phyloP scores from a whole-genome alignment of 345 rosid species.

The Melaleuca alternifolia region DNA sequence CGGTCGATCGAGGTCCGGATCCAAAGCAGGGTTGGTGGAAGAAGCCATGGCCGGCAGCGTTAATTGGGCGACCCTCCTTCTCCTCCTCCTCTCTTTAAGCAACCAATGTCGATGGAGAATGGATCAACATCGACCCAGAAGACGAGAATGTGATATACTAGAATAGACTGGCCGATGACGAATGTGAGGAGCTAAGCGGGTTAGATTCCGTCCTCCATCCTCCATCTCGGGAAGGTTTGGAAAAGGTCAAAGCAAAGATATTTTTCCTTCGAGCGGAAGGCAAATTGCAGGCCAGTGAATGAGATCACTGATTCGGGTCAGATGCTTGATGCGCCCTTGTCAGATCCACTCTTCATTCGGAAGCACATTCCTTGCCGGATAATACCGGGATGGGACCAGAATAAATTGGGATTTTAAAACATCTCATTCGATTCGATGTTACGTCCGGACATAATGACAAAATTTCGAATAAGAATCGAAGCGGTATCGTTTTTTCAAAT shows the following conservation, averaged over 20 bases:
- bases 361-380: no score
- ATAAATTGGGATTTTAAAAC: no score
- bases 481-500: no score
- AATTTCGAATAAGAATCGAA: no score
- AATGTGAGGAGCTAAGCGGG: neutral
- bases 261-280: neutral
- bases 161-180: neutral
- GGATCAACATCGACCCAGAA: neutral
- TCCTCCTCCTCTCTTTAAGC: neutral
- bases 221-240: neutral
- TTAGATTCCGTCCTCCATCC: neutral
- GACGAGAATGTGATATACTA: neutral
- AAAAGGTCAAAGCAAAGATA: neutral
- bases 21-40: conserved; percentile 33
- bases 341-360: no score
- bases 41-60: conserved; percentile 6
- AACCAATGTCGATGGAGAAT: neutral
- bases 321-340: accelerated
- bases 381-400: no score
- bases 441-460: no score
- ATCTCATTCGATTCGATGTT: no score
- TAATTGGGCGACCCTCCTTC: neutral
- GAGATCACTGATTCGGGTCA: neutral
- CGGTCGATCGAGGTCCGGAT: conserved; percentile 51
- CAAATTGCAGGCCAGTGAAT: accelerated